A percentile compares a stretch with the other conserved stretches of the same genome.
Conservation (phyloP, 176 grass and related monocot genomes). For the Dendrocalamus sinicus region DNA sequence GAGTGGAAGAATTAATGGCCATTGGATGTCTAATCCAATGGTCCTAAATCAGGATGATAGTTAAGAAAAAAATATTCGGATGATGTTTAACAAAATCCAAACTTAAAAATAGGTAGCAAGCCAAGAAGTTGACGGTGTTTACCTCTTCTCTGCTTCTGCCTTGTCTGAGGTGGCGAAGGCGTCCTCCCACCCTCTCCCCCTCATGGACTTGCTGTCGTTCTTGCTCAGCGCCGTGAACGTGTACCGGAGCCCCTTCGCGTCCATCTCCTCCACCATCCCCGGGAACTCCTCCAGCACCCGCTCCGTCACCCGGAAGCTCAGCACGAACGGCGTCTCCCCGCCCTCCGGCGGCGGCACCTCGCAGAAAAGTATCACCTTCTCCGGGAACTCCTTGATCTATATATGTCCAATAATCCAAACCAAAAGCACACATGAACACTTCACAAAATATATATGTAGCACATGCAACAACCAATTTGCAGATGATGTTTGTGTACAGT, state of each 20-base stretch:
- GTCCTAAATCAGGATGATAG: no score
- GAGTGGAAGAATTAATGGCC: no score
- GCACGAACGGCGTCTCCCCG: slow-evolving; percentile 69
- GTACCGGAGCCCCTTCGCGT: slow-evolving; percentile 55
- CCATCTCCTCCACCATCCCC: slow-evolving; percentile 61
- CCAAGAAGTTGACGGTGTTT: no score
- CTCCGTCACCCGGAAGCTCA: slow-evolving; percentile 72
- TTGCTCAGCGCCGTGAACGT: slow-evolving; percentile 72
- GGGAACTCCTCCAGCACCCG: slow-evolving; percentile 60
- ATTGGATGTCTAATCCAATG: no score
- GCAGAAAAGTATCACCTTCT: slow-evolving; percentile 62
- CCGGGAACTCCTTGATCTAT: slow-evolving; percentile 54
- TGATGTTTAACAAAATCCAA: no score
- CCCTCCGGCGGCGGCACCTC: slow-evolving; percentile 59
- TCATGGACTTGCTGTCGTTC: slow-evolving; percentile 66
- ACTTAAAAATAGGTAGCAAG: no score
- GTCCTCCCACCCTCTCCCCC: slow-evolving; percentile 72
- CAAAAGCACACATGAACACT: not conserved
- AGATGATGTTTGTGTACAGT: not conserved
- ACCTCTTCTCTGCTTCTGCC: slow-evolving; percentile 57
- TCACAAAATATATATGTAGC: not conserved
- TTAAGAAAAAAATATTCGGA: no score
- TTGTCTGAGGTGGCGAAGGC: slow-evolving; percentile 64
- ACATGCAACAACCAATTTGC: no score
- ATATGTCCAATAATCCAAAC: not conserved